phyloP scores from a whole-genome alignment of 164 flowering plant genomes.

The Macadamia tetraphylla region DNA sequence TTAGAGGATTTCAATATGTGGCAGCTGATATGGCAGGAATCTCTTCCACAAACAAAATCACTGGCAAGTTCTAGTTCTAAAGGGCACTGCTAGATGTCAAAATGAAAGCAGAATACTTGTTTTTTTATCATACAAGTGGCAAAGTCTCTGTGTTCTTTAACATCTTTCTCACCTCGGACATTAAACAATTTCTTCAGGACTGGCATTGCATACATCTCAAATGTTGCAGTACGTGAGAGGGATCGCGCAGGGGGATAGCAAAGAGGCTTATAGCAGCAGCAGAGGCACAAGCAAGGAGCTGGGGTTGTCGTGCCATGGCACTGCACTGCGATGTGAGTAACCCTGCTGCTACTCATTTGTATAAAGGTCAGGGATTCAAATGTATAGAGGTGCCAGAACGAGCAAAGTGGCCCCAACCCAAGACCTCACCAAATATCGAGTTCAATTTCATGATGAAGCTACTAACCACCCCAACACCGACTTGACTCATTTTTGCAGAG shows the following conservation, averaged over 20 bases:
- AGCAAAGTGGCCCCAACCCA: conserved; percentile 95
- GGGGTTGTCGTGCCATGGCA: conserved; percentile 92
- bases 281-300: conserved; percentile 65
- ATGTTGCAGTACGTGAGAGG: conserved; percentile 85
- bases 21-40: too few species aligned
- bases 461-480: conserved; percentile 24
- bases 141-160: too few species aligned
- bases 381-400: conserved; percentile 70
- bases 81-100: too few species aligned
- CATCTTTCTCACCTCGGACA: conserved; percentile 1
- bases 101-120: too few species aligned
- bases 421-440: conserved; percentile 54
- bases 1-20: too few species aligned
- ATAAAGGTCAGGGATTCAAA: conserved; percentile 74
- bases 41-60: too few species aligned
- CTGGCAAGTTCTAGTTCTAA: too few species aligned
- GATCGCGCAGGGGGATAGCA: conserved; percentile 84
- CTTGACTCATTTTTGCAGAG: neutral
- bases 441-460: conserved; percentile 97
- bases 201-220: conserved; percentile 90
- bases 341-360: conserved; percentile 63
- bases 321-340: conserved; percentile 78
- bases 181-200: conserved; percentile 44
- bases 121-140: neutral
- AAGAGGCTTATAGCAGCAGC: conserved; percentile 71